Percentiles rank a stretch among this genome's conserved stretches.
Conservation (phyloP, 2,329 filamentous ascomycete genomes). For the Ophiostoma ulmi region DNA sequence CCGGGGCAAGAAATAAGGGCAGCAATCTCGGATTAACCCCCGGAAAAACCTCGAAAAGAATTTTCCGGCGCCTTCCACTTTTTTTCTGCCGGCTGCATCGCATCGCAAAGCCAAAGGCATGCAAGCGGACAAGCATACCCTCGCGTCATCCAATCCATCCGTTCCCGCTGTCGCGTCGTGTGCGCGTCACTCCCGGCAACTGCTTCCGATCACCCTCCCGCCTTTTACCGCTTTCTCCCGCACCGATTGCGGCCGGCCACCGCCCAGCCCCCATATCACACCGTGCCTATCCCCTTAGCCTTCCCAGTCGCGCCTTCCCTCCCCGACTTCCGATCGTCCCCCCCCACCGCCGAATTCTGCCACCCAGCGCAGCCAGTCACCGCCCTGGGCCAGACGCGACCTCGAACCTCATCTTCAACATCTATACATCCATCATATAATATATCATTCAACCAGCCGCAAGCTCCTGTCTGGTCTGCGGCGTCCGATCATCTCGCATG, state of each 20-base stretch:
- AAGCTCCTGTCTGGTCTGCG: not conserved
- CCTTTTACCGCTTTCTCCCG: not conserved
- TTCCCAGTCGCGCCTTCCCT: conserved; percentile 10
- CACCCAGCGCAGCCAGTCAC: conserved; percentile 6
- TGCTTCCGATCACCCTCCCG: not conserved
- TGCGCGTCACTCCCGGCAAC: not conserved
- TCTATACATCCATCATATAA: not conserved
- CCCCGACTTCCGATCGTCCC: conserved; percentile 9
- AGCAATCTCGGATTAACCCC: conserved; percentile 29
- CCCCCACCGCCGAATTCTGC: conserved; percentile 15
- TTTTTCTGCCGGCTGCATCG: conserved; percentile 23
- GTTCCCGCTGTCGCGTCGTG: not conserved
- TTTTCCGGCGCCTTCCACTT: conserved; percentile 22
- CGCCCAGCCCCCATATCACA: not conserved
- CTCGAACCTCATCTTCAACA: not conserved
- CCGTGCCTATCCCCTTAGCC: conserved; percentile 2
- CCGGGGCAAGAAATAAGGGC: conserved; percentile 34
- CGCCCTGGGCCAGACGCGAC: conserved; percentile 7
- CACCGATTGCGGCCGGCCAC: not conserved
- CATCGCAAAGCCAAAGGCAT: conserved; percentile 3
- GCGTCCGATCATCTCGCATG: conserved; percentile 16
- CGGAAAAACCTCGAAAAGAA: conserved; percentile 27
- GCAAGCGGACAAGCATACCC: not conserved
- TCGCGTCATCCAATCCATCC: conserved; percentile 17
- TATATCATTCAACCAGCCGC: not conserved